Conservation (phyloP, 495 filamentous ascomycete genomes). For the Lasiosphaeris hirsuta region DNA sequence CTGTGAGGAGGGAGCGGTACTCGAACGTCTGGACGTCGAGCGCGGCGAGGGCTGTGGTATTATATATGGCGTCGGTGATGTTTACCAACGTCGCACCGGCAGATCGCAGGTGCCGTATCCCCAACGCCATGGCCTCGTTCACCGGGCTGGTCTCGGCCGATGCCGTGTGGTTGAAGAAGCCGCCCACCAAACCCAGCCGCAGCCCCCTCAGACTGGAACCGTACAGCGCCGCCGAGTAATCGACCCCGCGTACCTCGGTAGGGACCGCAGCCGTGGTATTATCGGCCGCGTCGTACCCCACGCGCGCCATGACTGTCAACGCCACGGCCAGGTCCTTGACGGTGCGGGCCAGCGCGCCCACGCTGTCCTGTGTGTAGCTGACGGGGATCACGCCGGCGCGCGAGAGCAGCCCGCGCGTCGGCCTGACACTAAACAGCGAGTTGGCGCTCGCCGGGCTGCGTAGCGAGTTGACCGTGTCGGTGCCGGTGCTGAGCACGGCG, state of each 20-base stretch:
- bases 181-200: constrained; percentile 46
- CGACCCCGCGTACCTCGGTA: constrained; percentile 29
- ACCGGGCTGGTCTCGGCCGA: constrained; percentile 52
- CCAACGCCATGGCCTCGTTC: constrained; percentile 42
- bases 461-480: constrained; percentile 62
- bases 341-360: constrained; percentile 57
- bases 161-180: constrained; percentile 46
- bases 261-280: constrained; percentile 43
- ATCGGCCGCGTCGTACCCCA: constrained; percentile 43
- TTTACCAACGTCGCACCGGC: constrained; percentile 43
- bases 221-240: constrained; percentile 40
- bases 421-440: constrained; percentile 57
- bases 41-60: constrained; percentile 41
- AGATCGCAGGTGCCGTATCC: constrained; percentile 30
- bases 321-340: constrained; percentile 53
- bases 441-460: constrained; percentile 62
- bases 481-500: constrained; percentile 55
- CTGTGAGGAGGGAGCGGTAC: constrained; percentile 48
- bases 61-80: constrained; percentile 50
- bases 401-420: constrained; percentile 55
- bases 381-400: constrained; percentile 56
- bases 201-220: constrained; percentile 37
- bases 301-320: constrained; percentile 55
- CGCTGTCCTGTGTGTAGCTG: constrained; percentile 57
- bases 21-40: constrained; percentile 60